Evolutionary conservation across 2,329 filamentous ascomycete genomes (phyloP).

Genomic region (Xylariaceae sp.): DNA sequence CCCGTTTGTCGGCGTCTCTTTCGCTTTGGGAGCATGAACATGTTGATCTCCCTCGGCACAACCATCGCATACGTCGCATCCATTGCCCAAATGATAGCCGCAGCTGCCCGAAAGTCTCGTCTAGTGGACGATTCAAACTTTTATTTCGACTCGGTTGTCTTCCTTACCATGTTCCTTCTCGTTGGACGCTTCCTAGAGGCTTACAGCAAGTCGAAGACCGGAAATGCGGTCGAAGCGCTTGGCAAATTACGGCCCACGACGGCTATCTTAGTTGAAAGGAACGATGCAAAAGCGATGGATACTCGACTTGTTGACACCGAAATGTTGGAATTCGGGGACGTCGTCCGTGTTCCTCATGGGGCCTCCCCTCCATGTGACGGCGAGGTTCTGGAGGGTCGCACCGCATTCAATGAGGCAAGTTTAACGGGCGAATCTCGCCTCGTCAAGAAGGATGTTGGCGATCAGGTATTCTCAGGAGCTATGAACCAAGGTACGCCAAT

Average conservation of each 20-base stretch:
- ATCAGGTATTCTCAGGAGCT: conserved; percentile 66
- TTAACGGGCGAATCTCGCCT: conserved; percentile 73
- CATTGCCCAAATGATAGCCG: conserved; percentile 67
- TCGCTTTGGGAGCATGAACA: conserved; percentile 95
- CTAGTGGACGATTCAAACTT: conserved; percentile 48
- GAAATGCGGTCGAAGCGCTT: conserved; percentile 76
- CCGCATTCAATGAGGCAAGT: conserved; percentile 81
- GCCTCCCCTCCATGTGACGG: conserved; percentile 83
- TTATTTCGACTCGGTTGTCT: conserved; percentile 92
- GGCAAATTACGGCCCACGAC: conserved; percentile 72
- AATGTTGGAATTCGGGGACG: conserved; percentile 67
- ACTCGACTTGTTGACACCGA: conserved; percentile 51
- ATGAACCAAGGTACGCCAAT: conserved; percentile 64
- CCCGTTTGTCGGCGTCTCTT: conserved; percentile 73
- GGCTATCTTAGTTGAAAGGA: conserved; percentile 60
- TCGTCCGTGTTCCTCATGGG: conserved; percentile 71
- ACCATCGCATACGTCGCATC: conserved; percentile 84
- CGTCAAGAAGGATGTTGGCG: conserved; percentile 58
- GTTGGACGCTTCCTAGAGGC: conserved; percentile 71
- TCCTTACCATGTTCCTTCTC: conserved; percentile 83
- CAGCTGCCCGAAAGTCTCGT: conserved; percentile 40
- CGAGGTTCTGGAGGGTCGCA: conserved; percentile 54
- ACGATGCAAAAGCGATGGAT: conserved; percentile 34
- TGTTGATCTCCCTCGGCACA: conserved; percentile 84
- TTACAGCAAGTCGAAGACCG: conserved; percentile 86